A percentile compares a stretch with the other conserved stretches of the same genome.
These are phyloP conservation scores for Wickerhamomyces pijperi DNA, from an alignment of 805 yeast genomes.

Conservation along the genomic window DNA sequence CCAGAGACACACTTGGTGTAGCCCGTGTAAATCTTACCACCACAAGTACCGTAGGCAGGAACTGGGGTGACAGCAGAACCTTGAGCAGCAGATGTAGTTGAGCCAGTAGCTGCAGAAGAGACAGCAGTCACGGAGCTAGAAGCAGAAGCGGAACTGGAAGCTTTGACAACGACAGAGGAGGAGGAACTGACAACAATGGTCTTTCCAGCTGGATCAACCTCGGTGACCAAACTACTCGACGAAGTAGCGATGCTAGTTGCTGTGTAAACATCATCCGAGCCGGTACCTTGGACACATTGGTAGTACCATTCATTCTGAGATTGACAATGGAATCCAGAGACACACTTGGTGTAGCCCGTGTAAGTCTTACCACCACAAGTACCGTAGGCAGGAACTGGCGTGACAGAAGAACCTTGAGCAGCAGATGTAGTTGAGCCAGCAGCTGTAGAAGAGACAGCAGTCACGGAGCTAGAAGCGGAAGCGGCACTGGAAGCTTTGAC, in stretches of 20 bases:
- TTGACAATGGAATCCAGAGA: conserved; percentile 4
- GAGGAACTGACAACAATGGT: no score
- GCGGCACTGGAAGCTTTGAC: no score
- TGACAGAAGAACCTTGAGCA: background rate
- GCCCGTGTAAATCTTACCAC: conserved; percentile 8
- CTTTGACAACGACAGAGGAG: no score
- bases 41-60: conserved; percentile 9
- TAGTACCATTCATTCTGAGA: conserved; percentile 7
- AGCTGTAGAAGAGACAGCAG: conserved; percentile 1
- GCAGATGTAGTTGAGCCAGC: background rate
- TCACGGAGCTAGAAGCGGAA: background rate
- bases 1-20: conserved; percentile 7
- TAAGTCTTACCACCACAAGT: conserved; percentile 12
- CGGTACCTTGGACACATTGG: conserved; percentile 6
- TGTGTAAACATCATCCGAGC: no score
- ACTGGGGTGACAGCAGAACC: background rate
- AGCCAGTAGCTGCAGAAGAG: background rate
- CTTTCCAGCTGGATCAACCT: no score
- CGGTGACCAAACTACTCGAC: no score
- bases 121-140: background rate
- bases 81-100: background rate
- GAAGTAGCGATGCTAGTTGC: no score
- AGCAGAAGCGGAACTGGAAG: background rate
- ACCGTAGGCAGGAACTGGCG: conserved; percentile 1
- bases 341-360: conserved; percentile 8